Percentiles rank a stretch among this genome's conserved stretches.
Conservation (phyloP, 441 rosid species). For the Syzygium malaccense region DNA sequence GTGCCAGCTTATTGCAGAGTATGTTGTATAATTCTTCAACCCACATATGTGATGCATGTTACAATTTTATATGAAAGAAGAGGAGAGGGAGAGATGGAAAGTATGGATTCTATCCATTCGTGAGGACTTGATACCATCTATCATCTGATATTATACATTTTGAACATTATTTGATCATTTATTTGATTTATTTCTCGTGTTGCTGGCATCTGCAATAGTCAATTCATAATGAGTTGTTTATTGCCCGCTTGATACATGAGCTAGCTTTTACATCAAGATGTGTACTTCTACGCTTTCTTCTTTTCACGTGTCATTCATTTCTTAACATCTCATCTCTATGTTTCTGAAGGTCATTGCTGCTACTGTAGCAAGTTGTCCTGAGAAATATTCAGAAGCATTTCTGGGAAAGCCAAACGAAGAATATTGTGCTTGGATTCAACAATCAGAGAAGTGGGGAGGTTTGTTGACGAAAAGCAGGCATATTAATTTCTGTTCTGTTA, state of each 20-base stretch:
- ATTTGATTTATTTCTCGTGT: neutral
- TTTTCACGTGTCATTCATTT: neutral
- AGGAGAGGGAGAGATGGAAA: neutral
- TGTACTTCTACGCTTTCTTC: neutral
- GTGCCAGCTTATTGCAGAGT: neutral
- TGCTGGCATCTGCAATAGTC: neutral
- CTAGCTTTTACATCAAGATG: neutral
- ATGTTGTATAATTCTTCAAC: neutral
- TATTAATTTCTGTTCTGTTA: neutral
- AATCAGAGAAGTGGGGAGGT: conserved; percentile 98
- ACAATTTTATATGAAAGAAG: neutral
- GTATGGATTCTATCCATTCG: neutral
- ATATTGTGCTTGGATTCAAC: conserved; percentile 87
- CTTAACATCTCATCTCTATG: neutral
- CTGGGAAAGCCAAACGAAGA: conserved; percentile 73
- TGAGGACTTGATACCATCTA: neutral
- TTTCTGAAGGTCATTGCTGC: conserved; percentile 76
- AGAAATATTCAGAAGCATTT: conserved; percentile 74
- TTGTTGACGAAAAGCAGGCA: neutral
- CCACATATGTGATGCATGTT: neutral
- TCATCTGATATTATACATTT: neutral
- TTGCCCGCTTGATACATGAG: neutral
- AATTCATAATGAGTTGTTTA: neutral
- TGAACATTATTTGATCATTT: neutral
- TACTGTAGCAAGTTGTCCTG: conserved; percentile 70